phyloP scores from a whole-genome alignment of 495 filamentous ascomycete genomes.

The Annulohypoxylon moriforme region DNA sequence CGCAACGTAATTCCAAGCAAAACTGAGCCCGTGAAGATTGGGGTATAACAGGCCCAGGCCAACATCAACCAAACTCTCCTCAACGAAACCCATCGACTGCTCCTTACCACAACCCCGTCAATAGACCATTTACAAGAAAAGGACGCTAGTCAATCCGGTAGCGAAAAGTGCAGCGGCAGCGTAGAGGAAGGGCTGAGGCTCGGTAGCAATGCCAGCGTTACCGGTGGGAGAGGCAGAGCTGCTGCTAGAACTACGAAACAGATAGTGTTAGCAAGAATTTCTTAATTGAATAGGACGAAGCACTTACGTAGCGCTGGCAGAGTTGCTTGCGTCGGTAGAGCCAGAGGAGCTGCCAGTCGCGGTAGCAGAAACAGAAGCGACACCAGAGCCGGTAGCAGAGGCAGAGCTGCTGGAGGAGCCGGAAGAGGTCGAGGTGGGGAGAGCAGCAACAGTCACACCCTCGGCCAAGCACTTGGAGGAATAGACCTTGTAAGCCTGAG shows the following conservation, averaged over 20 bases:
- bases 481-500: conserved; percentile 46
- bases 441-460: conserved; percentile 47
- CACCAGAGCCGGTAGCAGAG: conserved; percentile 23
- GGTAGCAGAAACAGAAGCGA: conserved; percentile 26
- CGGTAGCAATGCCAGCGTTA: conserved; percentile 33
- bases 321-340: conserved; percentile 17
- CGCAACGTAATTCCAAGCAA: conserved; percentile 18
- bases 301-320: conserved; percentile 37
- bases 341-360: conserved; percentile 16
- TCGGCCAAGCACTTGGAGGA: conserved; percentile 48
- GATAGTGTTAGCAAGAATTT: conserved; percentile 19
- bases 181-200: conserved; percentile 39
- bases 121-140: conserved; percentile 36
- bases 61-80: conserved; percentile 17
- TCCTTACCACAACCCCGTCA: not conserved
- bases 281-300: not conserved
- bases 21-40: conserved; percentile 21
- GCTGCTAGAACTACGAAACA: conserved; percentile 20
- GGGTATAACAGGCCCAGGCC: conserved; percentile 36
- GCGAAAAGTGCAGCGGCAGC: conserved; percentile 41
- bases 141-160: conserved; percentile 39
- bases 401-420: conserved; percentile 27
- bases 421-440: conserved; percentile 39
- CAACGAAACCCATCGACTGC: conserved; percentile 1
- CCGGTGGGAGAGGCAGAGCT: conserved; percentile 18